Evolutionary conservation across 2,329 filamentous ascomycete species (phyloP), one percentile per base, ranked within the genome.

Genomic region (Neocucurbitaria cava): DNA sequence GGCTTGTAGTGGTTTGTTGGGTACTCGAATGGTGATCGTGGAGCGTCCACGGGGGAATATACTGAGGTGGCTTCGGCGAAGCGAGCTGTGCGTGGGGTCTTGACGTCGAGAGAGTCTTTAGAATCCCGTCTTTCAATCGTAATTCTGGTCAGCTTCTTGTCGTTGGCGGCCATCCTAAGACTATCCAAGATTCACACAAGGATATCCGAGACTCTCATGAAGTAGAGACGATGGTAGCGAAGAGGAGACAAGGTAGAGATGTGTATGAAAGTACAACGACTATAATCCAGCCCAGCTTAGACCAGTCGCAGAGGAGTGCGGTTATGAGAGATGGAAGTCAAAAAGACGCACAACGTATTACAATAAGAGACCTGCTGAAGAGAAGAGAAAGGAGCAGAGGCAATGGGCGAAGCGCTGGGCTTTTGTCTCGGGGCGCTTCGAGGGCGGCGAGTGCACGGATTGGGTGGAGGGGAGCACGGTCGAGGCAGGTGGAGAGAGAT

Each of bases 1-100:
- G 84, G 81, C 64, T 81, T 78, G 73, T 85, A 79, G 71, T 82
- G 78, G 66, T 81, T 81, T 39, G 82, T 82, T 38, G 85, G 83
- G 43, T 83, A 82, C 58, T 87, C 83, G 67, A 63, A 70, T 18
- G 71, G 71, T 24, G 68, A 66, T 57, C 80, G 76, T 38, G 76
- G 79, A 48, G 76, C 79, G 57, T 92, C 89, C 69, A 92, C 81
- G 38, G 90, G 90, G 42, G 90, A 93, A 79, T 92, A 82, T 46
- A 93, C 87, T 24, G 89, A 85, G 26, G 90, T 94, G 40, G 89
- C 90, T 80, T 93, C 90, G 50, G 89, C 89, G 70, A 94, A 94
- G 70, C 90, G 88, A 67, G 90, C 89, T 65, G 88, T 89, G 70
- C 90, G 85, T 58, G 89, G 89, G 35, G 85, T 81, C 78, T 89